Base-by-base conservation (phyloP, 148 eudicot species). In the Diospyros kaki region DNA sequence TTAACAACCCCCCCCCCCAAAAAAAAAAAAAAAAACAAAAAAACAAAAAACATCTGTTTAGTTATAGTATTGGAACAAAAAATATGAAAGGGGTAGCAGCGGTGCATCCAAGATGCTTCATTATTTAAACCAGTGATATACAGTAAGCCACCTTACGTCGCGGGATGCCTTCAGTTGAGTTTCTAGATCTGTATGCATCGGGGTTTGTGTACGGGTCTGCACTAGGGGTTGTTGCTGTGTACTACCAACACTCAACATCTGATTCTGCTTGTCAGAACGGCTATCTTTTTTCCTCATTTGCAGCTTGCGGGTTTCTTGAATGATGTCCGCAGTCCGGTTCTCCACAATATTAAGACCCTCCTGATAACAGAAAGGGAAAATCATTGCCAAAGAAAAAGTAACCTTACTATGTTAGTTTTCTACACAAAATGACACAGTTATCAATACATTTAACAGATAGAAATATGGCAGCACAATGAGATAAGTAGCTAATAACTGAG, bases 131-230 rank as follows among this genome's bases (percentile, higher is more conserved):
- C 84, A 77, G 75, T 75, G 80, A 82, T 74, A 82, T 79, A 86
- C 75, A 83, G 80, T 28, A 85, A 79, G 93, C 77, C 83, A 86
- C 91, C 98, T 93, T 93, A 90, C 98, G 77, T 93, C 93, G 80
- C 96, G 96, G 81, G 98, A 93, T 80, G 98, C 98, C 86, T 93
- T 92, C 87, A 93, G 74, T 81, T 93, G 98, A 69, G 80, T 93
- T 78, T 91, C 93, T 72, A 77, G 58, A 59, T 89, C 91, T 69
- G 86, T 76, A 71, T 85, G 90, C 67, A 59, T 78, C 72, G 72
- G 85, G 13, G 86, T 76, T n/a, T 88, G 86, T 68, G 60, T 68
- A 67, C 79, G 85, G 46, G 72, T 75, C 71, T 76, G 86, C 67
- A 53, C 8, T 76, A 68, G 56, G 68, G 85, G 81, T 82, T 71